phyloP scores from a whole-genome alignment of 2,329 filamentous ascomycete species.

The Exophiala aquamarina region DNA sequence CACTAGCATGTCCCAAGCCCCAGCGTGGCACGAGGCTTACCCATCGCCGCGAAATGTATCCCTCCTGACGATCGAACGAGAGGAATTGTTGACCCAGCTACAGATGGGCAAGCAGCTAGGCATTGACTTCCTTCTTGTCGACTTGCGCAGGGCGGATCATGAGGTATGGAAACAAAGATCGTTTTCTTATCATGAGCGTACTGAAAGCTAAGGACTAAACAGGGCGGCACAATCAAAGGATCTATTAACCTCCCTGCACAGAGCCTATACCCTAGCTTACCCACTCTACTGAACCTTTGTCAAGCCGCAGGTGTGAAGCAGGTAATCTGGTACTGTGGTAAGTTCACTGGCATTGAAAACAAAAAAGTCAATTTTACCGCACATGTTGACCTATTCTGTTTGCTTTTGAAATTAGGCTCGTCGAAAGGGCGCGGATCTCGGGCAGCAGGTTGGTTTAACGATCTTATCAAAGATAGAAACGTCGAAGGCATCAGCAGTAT shows the following conservation, averaged over 20 bases:
- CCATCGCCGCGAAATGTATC: slow-evolving; percentile 17
- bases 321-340: slow-evolving; percentile 45
- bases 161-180: slow-evolving; percentile 36
- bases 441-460: slow-evolving; percentile 56
- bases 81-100: slow-evolving; percentile 40
- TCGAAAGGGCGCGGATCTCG: slow-evolving; percentile 56
- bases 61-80: slow-evolving; percentile 31
- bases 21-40: slow-evolving; percentile 19
- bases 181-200: not conserved
- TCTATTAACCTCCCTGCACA: slow-evolving; percentile 52
- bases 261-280: slow-evolving; percentile 39
- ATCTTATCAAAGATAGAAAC: slow-evolving; percentile 46
- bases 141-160: slow-evolving; percentile 47
- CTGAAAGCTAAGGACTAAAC: slow-evolving; percentile 4
- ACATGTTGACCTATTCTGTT: not conserved
- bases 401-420: slow-evolving; percentile 45
- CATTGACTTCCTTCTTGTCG: slow-evolving; percentile 45
- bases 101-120: slow-evolving; percentile 31
- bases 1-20: slow-evolving; percentile 1
- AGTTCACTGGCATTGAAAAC: slow-evolving; percentile 17
- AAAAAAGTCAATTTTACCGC: not conserved
- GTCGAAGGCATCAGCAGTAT: slow-evolving; percentile 19
- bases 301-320: slow-evolving; percentile 32
- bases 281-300: slow-evolving; percentile 38
- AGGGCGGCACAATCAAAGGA: slow-evolving; percentile 63